Evolutionary conservation across 768 basidiomycete species (phyloP).

Genomic region (Tylopilus vinaceipallidus): DNA sequence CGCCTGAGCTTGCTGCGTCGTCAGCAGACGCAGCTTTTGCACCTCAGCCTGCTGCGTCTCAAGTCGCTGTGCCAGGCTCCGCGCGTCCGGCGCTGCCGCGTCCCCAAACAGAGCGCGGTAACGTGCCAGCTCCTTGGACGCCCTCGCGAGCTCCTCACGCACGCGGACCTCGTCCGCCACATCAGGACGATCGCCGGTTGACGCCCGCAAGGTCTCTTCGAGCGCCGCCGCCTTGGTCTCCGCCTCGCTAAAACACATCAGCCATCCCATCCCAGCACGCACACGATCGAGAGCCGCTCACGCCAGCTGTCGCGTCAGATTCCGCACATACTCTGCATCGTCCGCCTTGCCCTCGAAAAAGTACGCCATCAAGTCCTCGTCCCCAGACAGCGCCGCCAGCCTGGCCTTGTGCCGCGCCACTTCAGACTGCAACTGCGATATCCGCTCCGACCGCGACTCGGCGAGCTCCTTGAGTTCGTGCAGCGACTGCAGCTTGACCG

Average conservation of each 20-base stretch:
- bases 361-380: slow-evolving; percentile 71
- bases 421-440: slow-evolving; percentile 69
- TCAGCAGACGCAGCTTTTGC: slow-evolving; percentile 56
- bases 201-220: slow-evolving; percentile 45
- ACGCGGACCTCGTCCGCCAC: slow-evolving; percentile 44
- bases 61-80: slow-evolving; percentile 52
- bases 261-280: background rate
- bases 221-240: slow-evolving; percentile 50
- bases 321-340: slow-evolving; percentile 48
- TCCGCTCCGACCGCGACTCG: slow-evolving; percentile 71
- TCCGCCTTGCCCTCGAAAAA: slow-evolving; percentile 57
- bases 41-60: slow-evolving; percentile 69
- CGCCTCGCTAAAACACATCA: slow-evolving; percentile 43
- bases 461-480: slow-evolving; percentile 66
- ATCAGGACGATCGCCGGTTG: slow-evolving; percentile 53
- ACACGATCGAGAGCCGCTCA: slow-evolving; percentile 33
- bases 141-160: slow-evolving; percentile 48
- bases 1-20: slow-evolving; percentile 62
- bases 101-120: slow-evolving; percentile 69
- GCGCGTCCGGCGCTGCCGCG: slow-evolving; percentile 48
- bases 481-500: slow-evolving; percentile 51
- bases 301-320: slow-evolving; percentile 54
- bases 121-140: slow-evolving; percentile 48
- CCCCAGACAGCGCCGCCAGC: slow-evolving; percentile 70
- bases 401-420: slow-evolving; percentile 67